Evolutionary conservation across 371 early-diverging fungal species (phyloP).

Genomic region (Conidiobolus incongruus): DNA sequence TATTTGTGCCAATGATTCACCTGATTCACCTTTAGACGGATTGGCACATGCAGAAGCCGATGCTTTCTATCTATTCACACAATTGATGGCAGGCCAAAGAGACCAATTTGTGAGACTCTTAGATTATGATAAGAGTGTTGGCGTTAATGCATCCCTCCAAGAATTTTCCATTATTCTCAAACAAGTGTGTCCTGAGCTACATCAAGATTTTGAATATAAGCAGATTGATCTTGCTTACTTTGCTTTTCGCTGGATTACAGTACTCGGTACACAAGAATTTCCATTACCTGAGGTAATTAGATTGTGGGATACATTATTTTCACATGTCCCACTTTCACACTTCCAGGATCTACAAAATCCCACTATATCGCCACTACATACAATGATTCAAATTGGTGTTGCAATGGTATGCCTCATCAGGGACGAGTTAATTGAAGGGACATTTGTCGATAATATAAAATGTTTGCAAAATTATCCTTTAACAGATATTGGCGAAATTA

Average conservation of each 20-base stretch:
- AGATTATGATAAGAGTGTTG: slow-evolving; percentile 29
- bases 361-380: slow-evolving; percentile 15
- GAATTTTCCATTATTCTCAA: slow-evolving; percentile 29
- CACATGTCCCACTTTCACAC: not conserved
- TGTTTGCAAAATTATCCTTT: slow-evolving; percentile 18
- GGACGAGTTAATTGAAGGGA: slow-evolving; percentile 24
- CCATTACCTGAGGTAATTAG: slow-evolving; percentile 57
- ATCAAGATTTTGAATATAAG: slow-evolving; percentile 30
- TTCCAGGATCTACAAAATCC: slow-evolving; percentile 66
- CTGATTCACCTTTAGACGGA: slow-evolving; percentile 6
- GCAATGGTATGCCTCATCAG: slow-evolving; percentile 22
- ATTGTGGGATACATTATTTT: slow-evolving; percentile 61
- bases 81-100: slow-evolving; percentile 41
- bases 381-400: slow-evolving; percentile 44
- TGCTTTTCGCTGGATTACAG: slow-evolving; percentile 69
- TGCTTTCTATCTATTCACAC: slow-evolving; percentile 56
- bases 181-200: slow-evolving; percentile 30
- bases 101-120: slow-evolving; percentile 58
- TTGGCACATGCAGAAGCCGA: slow-evolving; percentile 64
- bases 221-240: slow-evolving; percentile 54
- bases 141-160: slow-evolving; percentile 32
- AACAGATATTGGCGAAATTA: not conserved
- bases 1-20: slow-evolving; percentile 39
- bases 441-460: slow-evolving; percentile 38
- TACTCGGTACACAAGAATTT: slow-evolving; percentile 64